Evolutionary conservation across 441 rosid species (phyloP).

Genomic region (Brassica balearica): DNA sequence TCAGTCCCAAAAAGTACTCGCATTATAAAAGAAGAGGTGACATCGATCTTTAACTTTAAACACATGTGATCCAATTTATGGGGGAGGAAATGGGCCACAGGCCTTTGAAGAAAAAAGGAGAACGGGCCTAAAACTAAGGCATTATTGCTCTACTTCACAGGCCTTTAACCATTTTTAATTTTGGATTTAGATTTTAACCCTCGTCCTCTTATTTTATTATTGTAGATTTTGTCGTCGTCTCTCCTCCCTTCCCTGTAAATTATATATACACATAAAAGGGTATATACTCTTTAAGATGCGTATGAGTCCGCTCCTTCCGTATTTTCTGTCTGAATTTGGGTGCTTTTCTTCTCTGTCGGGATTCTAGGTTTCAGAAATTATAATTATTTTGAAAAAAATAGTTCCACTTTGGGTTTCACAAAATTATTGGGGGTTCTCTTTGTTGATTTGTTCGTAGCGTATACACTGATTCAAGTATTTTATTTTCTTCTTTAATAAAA

Average conservation of each 20-base stretch:
- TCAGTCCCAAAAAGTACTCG: not conserved
- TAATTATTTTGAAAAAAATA: not conserved
- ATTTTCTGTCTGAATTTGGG: conserved; percentile 37
- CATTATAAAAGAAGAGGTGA: not conserved
- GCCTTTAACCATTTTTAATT: not conserved
- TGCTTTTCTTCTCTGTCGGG: conserved; percentile 25
- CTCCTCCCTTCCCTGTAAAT: not conserved
- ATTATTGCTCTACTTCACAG: not conserved
- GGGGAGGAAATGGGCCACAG: not conserved
- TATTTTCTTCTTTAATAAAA: not conserved
- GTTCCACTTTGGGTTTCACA: conserved; percentile 20
- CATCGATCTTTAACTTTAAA: not conserved
- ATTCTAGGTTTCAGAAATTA: conserved; percentile 22
- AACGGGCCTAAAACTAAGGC: conserved; percentile 21
- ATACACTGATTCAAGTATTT: not conserved
- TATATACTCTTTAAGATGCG: conserved; percentile 4
- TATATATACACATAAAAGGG: not conserved
- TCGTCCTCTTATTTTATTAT: not conserved
- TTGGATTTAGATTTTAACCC: not conserved
- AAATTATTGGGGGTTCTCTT: not conserved
- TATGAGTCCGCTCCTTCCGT: not conserved
- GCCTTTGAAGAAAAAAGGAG: not conserved
- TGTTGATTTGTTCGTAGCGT: conserved; percentile 21
- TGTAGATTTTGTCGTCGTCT: conserved; percentile 13
- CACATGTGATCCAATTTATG: not conserved